phyloP scores from a whole-genome alignment of 352 stramenopile species.

The Aphanomyces astaci region DNA sequence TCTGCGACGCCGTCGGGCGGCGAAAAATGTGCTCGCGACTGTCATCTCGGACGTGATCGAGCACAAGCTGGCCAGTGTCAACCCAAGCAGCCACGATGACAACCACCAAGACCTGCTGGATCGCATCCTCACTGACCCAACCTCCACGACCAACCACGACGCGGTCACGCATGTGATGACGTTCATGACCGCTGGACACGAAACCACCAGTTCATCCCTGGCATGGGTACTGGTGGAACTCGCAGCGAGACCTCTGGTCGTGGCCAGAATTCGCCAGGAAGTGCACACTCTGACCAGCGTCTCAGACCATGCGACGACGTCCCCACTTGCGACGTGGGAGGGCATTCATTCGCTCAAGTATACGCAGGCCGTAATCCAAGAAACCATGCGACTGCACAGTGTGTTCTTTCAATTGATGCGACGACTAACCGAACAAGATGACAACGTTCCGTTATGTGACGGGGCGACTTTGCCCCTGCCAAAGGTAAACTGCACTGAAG shows the following conservation, averaged over 20 bases:
- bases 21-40: not conserved
- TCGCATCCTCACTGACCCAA: not conserved
- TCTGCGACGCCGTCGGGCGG: not conserved
- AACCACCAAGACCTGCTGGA: not conserved
- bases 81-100: no score
- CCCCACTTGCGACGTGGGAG: not conserved
- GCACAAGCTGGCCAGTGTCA: conserved; percentile 11
- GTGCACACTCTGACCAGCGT: not conserved
- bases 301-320: not conserved
- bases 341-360: not conserved
- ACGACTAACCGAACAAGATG: not conserved
- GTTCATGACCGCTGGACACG: not conserved
- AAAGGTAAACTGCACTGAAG: no score
- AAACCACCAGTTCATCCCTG: not conserved
- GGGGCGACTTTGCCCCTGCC: not conserved
- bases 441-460: not conserved
- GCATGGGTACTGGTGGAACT: not conserved
- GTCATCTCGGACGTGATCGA: not conserved
- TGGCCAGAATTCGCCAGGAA: not conserved
- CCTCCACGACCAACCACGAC: not conserved
- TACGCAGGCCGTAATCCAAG: not conserved
- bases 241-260: not conserved
- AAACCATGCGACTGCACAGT: not conserved
- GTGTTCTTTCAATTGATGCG: not conserved
- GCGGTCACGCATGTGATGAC: not conserved